Evolutionary conservation across 1,284 basidiomycete species (phyloP).

Genomic region (Vanrija sp.): DNA sequence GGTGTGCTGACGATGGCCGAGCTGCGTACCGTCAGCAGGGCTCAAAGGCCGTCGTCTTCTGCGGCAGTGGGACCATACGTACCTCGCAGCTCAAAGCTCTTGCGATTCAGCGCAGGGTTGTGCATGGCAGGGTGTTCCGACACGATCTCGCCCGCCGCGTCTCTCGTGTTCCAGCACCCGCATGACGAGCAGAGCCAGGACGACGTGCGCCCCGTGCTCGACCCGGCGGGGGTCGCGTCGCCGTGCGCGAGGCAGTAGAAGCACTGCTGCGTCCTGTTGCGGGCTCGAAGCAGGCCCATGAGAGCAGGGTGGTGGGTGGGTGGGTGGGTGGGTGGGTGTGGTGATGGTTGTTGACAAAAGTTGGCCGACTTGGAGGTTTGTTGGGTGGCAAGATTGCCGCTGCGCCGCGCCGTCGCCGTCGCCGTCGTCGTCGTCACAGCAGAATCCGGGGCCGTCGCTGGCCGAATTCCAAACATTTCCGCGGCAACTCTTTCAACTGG

Average conservation of each 20-base stretch:
- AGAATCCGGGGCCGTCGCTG: background rate
- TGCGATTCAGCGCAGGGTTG: slow-evolving; percentile 64
- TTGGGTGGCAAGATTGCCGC: background rate
- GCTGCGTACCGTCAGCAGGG: slow-evolving; percentile 13
- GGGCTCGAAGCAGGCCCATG: slow-evolving; percentile 12
- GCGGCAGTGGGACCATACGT: slow-evolving; percentile 39
- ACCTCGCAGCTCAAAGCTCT: slow-evolving; percentile 73
- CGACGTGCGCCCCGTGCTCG: slow-evolving; percentile 20
- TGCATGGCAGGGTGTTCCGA: slow-evolving; percentile 86
- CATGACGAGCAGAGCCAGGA: slow-evolving; percentile 44
- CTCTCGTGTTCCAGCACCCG: slow-evolving; percentile 43
- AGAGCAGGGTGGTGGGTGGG: background rate
- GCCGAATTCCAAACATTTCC: too few relatives aligned
- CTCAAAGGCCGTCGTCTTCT: background rate
- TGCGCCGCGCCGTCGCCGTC: too few relatives aligned
- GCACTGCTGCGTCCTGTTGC: slow-evolving; percentile 35
- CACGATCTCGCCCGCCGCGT: slow-evolving; percentile 62
- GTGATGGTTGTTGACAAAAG: background rate
- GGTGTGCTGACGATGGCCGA: slow-evolving; percentile 26
- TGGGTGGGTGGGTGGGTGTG: background rate
- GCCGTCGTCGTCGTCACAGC: background rate
- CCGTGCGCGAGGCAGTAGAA: slow-evolving; percentile 42
- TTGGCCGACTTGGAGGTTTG: too few relatives aligned
- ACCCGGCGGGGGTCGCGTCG: slow-evolving; percentile 11
- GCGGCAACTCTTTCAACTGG: too few relatives aligned